Base-by-base conservation (phyloP, 345 rosid species). In the Mangifera indica region DNA sequence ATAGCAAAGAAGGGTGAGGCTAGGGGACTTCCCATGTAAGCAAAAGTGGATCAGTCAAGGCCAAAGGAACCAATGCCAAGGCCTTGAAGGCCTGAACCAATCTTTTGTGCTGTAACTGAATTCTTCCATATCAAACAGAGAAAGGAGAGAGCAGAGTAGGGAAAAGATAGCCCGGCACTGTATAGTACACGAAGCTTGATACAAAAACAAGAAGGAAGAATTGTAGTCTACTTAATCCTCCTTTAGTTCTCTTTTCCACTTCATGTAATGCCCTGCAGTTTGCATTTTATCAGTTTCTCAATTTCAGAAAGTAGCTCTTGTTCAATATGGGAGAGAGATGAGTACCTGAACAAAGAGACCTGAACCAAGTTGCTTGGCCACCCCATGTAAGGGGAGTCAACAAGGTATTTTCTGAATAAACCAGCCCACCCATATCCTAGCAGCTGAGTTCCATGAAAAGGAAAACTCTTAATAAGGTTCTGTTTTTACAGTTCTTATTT, bases 91-190 rank as follows among this genome's bases (percentile, higher is more conserved):
- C 93, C 96, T 0, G 88, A 87, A 14, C 96, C 96, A 6, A 91
- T 34, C 63, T 88, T 88, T 37, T 93, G 97, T 12, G 88, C 91
- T 0, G 79, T 81, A 68, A 88, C 62, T 0, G 89, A 85, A 74
- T 86, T 76, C 74, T 82, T 87, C 96, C 98, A 91, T 55, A 89
- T 77, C 89, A 84, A 88, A 71, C 96, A 93, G n/a, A 84, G 77
- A 46, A 93, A 72, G n/a, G 97, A 92, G 61, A 94, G 69, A 0
- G 89, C 64, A 18, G 95, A 84, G 97, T 79, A 51, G 83, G 96
- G 80, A 92, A 88, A 32, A 94, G 78, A 70, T 84, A 87, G 24
- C 89, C 86, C 3, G 95, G 97, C 69, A 94, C 24, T 1, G 87
- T 57, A 72, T 80, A 87, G 77, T 84, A 83, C 3, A 84, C 86